These are phyloP conservation scores for Poa pratensis DNA, from an alignment of 176 grass and related monocot genomes.

Conservation along the genomic window DNA sequence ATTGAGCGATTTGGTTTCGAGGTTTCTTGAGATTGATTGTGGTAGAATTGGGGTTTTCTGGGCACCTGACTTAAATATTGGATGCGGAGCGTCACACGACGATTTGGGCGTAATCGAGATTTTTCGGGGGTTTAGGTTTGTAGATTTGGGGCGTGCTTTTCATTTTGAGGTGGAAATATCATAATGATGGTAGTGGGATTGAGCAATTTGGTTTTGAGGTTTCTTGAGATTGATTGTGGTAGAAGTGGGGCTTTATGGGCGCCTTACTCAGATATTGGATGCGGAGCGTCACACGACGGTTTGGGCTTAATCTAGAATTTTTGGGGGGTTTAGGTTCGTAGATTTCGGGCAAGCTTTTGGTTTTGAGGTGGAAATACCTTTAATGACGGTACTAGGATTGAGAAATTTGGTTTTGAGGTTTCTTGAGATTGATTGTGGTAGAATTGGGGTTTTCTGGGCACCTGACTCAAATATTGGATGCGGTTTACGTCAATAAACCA, in stretches of 20 bases:
- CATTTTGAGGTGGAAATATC: neutral
- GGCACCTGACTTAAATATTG: neutral
- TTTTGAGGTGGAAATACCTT: neutral
- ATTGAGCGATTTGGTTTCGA: slow-evolving; percentile 8
- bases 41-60: neutral
- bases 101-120: neutral
- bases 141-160: neutral
- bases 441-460: neutral
- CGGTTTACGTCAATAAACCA: neutral
- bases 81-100: neutral
- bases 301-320: neutral
- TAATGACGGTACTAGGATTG: neutral
- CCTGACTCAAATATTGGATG: neutral
- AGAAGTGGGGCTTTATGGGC: neutral
- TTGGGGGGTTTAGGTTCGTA: neutral
- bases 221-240: neutral
- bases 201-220: slow-evolving; percentile 1
- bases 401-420: neutral
- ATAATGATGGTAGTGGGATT: neutral
- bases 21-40: neutral
- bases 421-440: neutral
- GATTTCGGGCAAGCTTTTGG: neutral
- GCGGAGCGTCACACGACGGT: neutral
- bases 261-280: neutral
- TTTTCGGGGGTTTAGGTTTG: neutral